phyloP scores from a whole-genome alignment of 257 asterid species.

The Pogostemon cablin region DNA sequence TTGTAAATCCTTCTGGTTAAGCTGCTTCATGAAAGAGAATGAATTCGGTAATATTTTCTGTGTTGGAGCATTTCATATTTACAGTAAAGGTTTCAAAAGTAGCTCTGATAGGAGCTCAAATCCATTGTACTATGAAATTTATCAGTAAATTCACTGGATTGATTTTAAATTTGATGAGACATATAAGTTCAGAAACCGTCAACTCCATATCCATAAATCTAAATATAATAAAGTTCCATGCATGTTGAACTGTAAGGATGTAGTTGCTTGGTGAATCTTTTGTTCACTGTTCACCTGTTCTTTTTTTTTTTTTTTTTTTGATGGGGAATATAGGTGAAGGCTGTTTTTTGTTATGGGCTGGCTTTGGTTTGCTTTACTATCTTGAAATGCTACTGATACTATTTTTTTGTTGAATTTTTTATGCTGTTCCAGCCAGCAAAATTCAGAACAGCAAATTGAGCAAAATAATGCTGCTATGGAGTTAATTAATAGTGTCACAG shows the following conservation, averaged over 20 bases:
- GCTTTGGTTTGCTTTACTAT: slow-evolving; percentile 11
- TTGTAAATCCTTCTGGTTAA: slow-evolving; percentile 11
- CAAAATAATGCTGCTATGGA: slow-evolving; percentile 93
- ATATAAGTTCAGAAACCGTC: background rate
- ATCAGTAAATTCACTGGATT: background rate
- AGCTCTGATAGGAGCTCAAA: slow-evolving; percentile 19
- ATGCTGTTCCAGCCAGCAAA: slow-evolving; percentile 54
- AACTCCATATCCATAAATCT: slow-evolving; percentile 12
- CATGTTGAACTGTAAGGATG: slow-evolving; percentile 18
- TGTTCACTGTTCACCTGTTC: slow-evolving; percentile 21
- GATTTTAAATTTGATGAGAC: background rate
- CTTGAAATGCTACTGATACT: slow-evolving; percentile 26
- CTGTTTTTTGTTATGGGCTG: slow-evolving; percentile 15
- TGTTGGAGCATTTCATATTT: background rate
- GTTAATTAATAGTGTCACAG: slow-evolving; percentile 84
- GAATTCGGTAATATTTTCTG: slow-evolving; percentile 14
- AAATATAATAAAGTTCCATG: background rate
- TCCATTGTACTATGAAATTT: background rate
- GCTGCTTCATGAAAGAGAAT: slow-evolving; percentile 1
- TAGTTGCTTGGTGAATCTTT: background rate
- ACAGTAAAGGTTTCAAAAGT: background rate
- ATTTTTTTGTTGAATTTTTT: slow-evolving; percentile 21
- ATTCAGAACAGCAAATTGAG: slow-evolving; percentile 61
- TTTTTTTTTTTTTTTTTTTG: slow-evolving; percentile 19
- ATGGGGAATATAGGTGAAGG: background rate